These are phyloP conservation scores for Nothopassalora personata DNA, from an alignment of 2,329 filamentous ascomycete genomes.

Conservation along the genomic window DNA sequence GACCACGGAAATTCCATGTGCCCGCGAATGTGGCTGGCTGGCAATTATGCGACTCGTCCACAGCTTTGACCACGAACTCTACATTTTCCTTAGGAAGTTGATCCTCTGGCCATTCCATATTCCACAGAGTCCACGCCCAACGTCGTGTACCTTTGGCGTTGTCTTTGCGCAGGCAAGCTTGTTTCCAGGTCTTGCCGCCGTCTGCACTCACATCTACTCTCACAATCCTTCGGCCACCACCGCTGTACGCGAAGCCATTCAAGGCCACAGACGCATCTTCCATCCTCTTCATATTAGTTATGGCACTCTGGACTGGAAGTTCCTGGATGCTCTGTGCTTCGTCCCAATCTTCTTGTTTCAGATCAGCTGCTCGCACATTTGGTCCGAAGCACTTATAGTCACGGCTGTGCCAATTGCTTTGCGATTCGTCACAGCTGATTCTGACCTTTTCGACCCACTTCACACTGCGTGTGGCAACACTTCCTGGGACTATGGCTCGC, in stretches of 20 bases:
- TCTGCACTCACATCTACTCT: conserved; percentile 64
- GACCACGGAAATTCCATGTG: conserved; percentile 61
- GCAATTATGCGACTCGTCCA: conserved; percentile 61
- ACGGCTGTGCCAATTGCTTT: conserved; percentile 59
- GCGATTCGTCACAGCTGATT: conserved; percentile 61
- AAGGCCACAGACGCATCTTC: conserved; percentile 33
- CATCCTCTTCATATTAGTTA: conserved; percentile 42
- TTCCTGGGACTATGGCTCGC: conserved; percentile 55
- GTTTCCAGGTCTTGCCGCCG: conserved; percentile 58
- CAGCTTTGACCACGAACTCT: conserved; percentile 58
- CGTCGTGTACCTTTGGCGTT: conserved; percentile 44
- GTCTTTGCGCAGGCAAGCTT: conserved; percentile 55
- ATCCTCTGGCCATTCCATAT: conserved; percentile 39
- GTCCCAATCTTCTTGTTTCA: conserved; percentile 55
- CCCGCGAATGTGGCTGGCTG: conserved; percentile 57
- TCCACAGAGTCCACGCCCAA: conserved; percentile 64
- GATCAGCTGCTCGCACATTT: conserved; percentile 28
- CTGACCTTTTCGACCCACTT: conserved; percentile 59
- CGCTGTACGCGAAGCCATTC: conserved; percentile 63
- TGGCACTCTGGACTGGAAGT: conserved; percentile 62
- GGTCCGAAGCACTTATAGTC: conserved; percentile 67
- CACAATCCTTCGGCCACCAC: conserved; percentile 60
- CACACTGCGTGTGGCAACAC: conserved; percentile 61
- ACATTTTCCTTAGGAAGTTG: conserved; percentile 38
- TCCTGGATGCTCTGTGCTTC: conserved; percentile 61